phyloP scores from a whole-genome alignment of 164 flowering plant species.

The Vitis cinerea region DNA sequence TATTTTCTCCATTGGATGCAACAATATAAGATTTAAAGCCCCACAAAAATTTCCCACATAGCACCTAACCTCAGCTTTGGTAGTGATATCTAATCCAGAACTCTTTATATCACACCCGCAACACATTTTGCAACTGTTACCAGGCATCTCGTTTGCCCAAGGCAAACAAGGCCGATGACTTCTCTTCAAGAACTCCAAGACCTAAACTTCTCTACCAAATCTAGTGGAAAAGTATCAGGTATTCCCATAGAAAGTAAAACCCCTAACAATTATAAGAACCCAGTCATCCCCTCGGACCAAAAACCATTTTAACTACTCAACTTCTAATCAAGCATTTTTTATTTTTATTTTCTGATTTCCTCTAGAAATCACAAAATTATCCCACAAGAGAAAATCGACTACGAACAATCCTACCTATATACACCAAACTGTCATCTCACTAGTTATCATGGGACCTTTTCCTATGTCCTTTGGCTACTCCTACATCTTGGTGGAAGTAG shows the following conservation, averaged over 20 bases:
- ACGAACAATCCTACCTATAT: background rate
- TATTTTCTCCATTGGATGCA: conserved; percentile 15
- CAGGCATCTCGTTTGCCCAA: conserved; percentile 28
- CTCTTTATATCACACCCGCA: conserved; percentile 40
- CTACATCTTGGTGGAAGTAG: too few species aligned
- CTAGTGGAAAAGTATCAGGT: conserved; percentile 42
- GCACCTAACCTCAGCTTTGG: conserved; percentile 52
- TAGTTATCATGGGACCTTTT: background rate
- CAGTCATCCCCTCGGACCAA: background rate
- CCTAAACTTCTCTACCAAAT: conserved; percentile 56
- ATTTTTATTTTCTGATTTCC: conserved; percentile 17
- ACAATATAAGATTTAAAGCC: conserved; percentile 19
- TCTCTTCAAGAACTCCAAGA: conserved; percentile 58
- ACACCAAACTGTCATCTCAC: conserved; percentile 4
- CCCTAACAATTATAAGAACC: conserved; percentile 6
- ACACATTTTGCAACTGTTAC: conserved; percentile 41
- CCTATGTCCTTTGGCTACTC: too few species aligned
- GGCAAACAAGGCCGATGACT: conserved; percentile 18
- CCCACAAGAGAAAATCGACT: conserved; percentile 24
- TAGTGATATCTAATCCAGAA: conserved; percentile 41
- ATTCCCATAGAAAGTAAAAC: conserved; percentile 44
- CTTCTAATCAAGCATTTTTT: background rate
- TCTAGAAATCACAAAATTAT: conserved; percentile 25
- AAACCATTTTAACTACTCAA: too few species aligned
- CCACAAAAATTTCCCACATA: conserved; percentile 55